Base-by-base conservation (phyloP, 2,329 filamentous ascomycete genomes). In the Colletotrichum cordylinicola region DNA sequence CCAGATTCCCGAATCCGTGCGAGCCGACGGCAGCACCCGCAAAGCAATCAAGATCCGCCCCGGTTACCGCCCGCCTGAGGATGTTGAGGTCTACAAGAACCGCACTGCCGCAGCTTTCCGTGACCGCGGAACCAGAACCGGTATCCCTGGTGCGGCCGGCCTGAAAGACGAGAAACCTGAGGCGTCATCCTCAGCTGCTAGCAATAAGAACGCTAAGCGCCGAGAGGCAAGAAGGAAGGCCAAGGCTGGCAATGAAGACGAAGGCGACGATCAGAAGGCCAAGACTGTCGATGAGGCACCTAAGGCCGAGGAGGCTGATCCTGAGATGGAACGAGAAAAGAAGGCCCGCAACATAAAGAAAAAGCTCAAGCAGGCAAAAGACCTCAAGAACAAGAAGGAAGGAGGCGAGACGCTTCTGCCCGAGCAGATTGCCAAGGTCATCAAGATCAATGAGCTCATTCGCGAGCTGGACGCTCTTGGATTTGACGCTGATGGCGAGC, bases 351-450 rank as follows among this genome's bases (percentile, higher is more conserved):
- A 95, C 81, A 87, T 98, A 60, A 94, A 94, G 83, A 99, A 99
- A 89, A 99, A 98, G 86, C 88, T 99, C 76, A 94, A 96, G 81
- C 97, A 99, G 84, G 96, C 97, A 6, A 94, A 93, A 79, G 97
- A 98, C 3, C 89, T 99, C 70, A 94, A 95, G 83, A 93, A 93
- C 81, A 98, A 98, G 89, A 98, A 98, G 85, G 95, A 98, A 29
- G 93, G 92, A 72, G 97, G 97, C 24, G 94, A 95, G 82, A 90
- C 91, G 6, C 86, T 99, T 76, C 88, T 98, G 31, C 96, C 96
- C 0, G 97, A 99, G 86, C 97, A 99, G 86, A 94, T 98, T 78
- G 96, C 96, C 80, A 99, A 99, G 87, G 95, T 99, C 71, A 98
- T 98, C 84, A 98, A 97, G 85, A 98, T 99, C 83, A 95, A 95